These are phyloP conservation scores for Venturia effusa DNA, from an alignment of 2,329 filamentous ascomycete species.

Conservation along the genomic window DNA sequence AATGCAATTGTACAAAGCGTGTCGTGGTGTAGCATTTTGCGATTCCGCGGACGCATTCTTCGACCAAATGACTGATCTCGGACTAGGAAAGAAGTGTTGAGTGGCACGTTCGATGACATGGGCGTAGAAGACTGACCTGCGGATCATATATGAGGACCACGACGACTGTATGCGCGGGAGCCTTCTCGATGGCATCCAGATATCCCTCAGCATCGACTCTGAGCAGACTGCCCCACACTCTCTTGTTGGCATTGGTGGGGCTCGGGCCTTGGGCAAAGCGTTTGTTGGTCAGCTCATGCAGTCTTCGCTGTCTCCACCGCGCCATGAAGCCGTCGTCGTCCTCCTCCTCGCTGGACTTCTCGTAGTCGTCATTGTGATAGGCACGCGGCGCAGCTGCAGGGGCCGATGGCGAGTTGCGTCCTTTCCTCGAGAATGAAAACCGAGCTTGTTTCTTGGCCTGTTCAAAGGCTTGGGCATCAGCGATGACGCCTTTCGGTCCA, in stretches of 20 bases:
- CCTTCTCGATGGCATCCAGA: constrained; percentile 92
- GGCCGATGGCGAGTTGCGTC: neutral
- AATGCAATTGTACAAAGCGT: constrained; percentile 85
- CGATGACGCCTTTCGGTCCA: constrained; percentile 79
- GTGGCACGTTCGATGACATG: neutral
- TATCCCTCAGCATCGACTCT: constrained; percentile 84
- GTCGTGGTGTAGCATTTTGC: constrained; percentile 59
- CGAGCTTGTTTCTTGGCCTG: constrained; percentile 37
- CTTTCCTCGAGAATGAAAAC: neutral
- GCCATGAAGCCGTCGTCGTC: constrained; percentile 74
- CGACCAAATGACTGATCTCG: constrained; percentile 65
- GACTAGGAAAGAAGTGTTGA: constrained; percentile 43
- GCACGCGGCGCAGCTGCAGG: constrained; percentile 18
- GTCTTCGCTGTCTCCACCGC: constrained; percentile 71
- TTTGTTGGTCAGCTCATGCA: constrained; percentile 62
- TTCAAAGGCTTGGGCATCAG: constrained; percentile 69
- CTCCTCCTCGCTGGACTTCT: constrained; percentile 11
- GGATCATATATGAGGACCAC: constrained; percentile 91
- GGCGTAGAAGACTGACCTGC: constrained; percentile 48
- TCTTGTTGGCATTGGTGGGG: constrained; percentile 47
- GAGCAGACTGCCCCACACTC: constrained; percentile 69
- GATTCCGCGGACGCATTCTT: constrained; percentile 64
- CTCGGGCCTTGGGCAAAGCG: constrained; percentile 22
- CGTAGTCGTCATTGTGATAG: constrained; percentile 15
- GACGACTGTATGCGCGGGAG: constrained; percentile 67